Evolutionary conservation across 2,329 filamentous ascomycete species (phyloP).

Genomic region (Dothistroma septosporum): DNA sequence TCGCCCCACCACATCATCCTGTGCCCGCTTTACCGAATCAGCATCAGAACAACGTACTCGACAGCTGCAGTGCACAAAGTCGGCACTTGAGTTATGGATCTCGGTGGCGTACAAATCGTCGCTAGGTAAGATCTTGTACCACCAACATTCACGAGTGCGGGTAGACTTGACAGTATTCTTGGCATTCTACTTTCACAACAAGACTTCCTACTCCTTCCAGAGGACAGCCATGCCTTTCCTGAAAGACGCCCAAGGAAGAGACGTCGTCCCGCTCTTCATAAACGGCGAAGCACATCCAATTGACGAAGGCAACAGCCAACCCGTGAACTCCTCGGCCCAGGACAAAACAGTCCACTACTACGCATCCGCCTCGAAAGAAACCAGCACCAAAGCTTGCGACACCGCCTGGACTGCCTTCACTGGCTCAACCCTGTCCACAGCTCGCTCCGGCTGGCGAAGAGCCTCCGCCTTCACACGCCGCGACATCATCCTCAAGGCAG

Average conservation of each 20-base stretch:
- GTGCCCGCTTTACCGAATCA: not conserved
- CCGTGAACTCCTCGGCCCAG: slow-evolving; percentile 1
- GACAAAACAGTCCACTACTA: slow-evolving; percentile 29
- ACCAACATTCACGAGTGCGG: not conserved
- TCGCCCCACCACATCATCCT: not conserved
- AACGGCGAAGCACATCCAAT: slow-evolving; percentile 24
- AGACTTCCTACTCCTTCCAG: not conserved
- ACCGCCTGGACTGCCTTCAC: slow-evolving; percentile 30
- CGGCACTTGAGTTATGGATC: not conserved
- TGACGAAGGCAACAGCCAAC: slow-evolving; percentile 1
- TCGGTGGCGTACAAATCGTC: not conserved
- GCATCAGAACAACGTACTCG: not conserved
- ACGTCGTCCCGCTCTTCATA: slow-evolving; percentile 31
- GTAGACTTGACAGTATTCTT: not conserved
- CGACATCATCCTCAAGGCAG: slow-evolving; percentile 29
- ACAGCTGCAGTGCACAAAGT: not conserved
- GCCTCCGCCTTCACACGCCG: slow-evolving; percentile 28
- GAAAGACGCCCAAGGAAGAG: slow-evolving; percentile 18
- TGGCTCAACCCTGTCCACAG: slow-evolving; percentile 15
- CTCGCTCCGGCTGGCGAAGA: slow-evolving; percentile 27
- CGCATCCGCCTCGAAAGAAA: slow-evolving; percentile 21
- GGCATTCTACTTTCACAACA: not conserved
- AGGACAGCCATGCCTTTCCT: slow-evolving; percentile 17
- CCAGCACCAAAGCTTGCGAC: slow-evolving; percentile 27
- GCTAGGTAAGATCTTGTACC: not conserved